Conservation (phyloP, 169 alveolate species). For the Amoebophrya sp. region DNA sequence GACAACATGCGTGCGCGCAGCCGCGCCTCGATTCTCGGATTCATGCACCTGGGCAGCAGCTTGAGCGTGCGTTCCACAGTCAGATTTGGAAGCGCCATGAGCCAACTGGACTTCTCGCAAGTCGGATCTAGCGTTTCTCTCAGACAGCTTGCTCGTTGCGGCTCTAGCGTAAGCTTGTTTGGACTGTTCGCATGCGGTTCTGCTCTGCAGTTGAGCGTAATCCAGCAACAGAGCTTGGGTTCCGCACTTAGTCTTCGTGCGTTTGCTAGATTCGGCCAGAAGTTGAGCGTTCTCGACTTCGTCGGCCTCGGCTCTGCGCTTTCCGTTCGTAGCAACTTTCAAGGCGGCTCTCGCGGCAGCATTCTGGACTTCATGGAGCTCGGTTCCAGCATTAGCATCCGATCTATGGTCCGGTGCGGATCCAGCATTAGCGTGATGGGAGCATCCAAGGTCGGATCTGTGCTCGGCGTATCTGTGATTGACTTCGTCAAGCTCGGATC, state of each 20-base stretch:
- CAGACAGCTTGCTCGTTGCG: neutral
- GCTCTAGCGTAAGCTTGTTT: slow-evolving; percentile 4
- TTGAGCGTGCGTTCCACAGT: slow-evolving; percentile 14
- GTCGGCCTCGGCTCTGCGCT: neutral
- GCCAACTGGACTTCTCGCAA: slow-evolving; percentile 19
- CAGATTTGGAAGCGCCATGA: neutral
- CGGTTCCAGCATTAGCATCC: neutral
- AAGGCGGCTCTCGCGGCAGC: neutral
- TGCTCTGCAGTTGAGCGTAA: neutral
- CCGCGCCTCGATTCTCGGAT: neutral
- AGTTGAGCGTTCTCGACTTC: neutral
- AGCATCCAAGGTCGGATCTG: neutral
- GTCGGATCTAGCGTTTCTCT: neutral
- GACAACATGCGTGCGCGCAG: neutral
- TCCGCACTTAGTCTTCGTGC: neutral
- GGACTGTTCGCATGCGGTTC: neutral
- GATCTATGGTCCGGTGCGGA: neutral
- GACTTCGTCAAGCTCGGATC: neutral
- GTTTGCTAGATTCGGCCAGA: neutral
- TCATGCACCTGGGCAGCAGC: neutral
- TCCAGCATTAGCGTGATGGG: neutral
- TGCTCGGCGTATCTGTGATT: neutral
- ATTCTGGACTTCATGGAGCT: neutral
- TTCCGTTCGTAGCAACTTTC: neutral
- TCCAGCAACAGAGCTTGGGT: neutral